phyloP scores from a whole-genome alignment of 352 stramenopile species.

The Globisporangium cystogenes region DNA sequence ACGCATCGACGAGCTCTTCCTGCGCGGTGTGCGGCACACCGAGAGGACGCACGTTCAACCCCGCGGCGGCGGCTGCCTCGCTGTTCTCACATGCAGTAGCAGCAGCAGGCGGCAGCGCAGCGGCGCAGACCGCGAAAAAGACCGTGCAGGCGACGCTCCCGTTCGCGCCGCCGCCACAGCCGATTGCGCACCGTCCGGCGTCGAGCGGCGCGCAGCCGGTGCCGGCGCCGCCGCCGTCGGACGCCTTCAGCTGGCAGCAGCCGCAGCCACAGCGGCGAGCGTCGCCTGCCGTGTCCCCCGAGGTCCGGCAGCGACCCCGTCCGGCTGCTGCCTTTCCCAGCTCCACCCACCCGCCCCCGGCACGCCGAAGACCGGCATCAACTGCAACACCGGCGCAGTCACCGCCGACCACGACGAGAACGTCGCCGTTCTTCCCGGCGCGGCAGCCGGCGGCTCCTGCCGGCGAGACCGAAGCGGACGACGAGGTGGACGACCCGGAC shows the following conservation, averaged over 20 bases:
- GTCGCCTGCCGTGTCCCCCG: neutral
- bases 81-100: neutral
- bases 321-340: neutral
- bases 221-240: slow-evolving; percentile 3
- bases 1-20: slow-evolving; percentile 20
- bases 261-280: neutral
- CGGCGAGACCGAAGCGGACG: neutral
- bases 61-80: neutral
- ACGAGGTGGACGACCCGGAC: slow-evolving; percentile 5
- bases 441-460: neutral
- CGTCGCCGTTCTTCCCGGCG: neutral
- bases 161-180: slow-evolving; percentile 24
- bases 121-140: slow-evolving; percentile 19
- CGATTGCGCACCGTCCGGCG: neutral
- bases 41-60: slow-evolving; percentile 26
- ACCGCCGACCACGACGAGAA: neutral
- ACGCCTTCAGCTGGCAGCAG: neutral
- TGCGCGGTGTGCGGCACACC: slow-evolving; percentile 57
- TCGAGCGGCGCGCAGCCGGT: slow-evolving; percentile 7
- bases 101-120: neutral
- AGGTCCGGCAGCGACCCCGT: neutral
- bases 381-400: neutral
- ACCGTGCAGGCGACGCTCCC: slow-evolving; percentile 60
- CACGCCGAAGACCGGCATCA: too few relatives aligned
- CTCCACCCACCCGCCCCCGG: neutral